Evolutionary conservation across 208 protist species (phyloP), one percentile per base, ranked within the genome.

Genomic region (Crithidia thermophila): DNA sequence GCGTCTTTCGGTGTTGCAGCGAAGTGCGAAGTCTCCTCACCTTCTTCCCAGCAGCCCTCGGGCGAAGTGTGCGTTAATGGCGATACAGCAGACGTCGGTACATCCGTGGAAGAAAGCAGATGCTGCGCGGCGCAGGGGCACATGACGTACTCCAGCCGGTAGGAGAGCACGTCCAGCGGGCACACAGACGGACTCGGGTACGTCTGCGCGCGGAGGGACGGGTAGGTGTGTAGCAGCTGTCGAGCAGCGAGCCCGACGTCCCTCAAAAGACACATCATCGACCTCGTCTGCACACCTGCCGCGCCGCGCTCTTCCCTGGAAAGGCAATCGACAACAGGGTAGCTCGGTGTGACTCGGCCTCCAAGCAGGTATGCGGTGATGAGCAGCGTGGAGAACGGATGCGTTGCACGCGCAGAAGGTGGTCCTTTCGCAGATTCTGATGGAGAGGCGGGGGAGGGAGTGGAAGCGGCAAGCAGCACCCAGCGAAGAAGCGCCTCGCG

Each of bases 221-320:
- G 69, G 40, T 63, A 75, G 4, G 69, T 75, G 60, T 68, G 69
- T 20, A 75, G 50, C 30, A 75, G 46, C 37, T 75, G 60, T 3
- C 27, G 52, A 0, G 60, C 42, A 8, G 69, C 60, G n/a, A 42
- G 46, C 25, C 42, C 69, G 18, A 75, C 21, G 5, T 63, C 60
- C 21, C 5, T 39, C 21, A 75, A 30, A 30, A 67, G 21, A 14
- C 37, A 27, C 8, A 68, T 25, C 14, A 63, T 39, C 4, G 4
- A 2, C 4, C 6, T 10, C 4, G 55, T 3, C 28, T 3, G 3
- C 14, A 13, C 55, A 10, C n/a, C 0, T 31, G 36, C 39, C 10
- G 8, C 11, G 13, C 42, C 42, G 37, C 28, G 40, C 18, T 46
- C 34, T 46, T 60, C 11, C 36, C 20, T 18, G 21, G 39, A 43